phyloP scores from a whole-genome alignment of 192 early-diverging fungal species.

The Rhizophagus clarus region DNA sequence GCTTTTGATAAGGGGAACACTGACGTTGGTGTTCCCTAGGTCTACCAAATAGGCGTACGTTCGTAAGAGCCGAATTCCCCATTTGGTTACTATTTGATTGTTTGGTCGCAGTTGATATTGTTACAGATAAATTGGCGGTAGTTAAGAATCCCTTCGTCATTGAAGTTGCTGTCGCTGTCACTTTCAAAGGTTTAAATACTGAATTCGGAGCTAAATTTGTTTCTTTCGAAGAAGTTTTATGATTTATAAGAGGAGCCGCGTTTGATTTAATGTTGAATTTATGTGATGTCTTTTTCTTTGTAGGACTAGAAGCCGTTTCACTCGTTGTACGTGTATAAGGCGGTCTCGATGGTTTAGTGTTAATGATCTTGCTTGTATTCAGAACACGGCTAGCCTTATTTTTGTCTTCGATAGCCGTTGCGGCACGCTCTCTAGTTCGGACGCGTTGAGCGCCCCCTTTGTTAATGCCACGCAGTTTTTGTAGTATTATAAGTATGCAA shows the following conservation, averaged over 20 bases:
- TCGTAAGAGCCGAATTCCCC: background rate
- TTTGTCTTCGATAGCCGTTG: constrained; percentile 23
- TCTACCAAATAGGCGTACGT: background rate
- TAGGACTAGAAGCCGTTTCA: background rate
- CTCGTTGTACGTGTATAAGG: background rate
- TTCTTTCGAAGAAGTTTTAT: background rate
- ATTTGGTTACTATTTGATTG: background rate
- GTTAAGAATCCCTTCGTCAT: background rate
- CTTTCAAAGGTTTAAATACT: constrained; percentile 2
- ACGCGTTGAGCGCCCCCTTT: constrained; percentile 28
- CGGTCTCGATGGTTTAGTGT: background rate
- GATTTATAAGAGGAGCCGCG: background rate
- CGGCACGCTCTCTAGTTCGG: background rate
- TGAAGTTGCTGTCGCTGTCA: constrained; percentile 3
- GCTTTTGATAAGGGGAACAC: constrained; percentile 10
- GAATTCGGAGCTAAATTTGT: background rate
- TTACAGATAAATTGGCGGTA: background rate
- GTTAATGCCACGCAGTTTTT: background rate
- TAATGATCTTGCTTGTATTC: constrained; percentile 4
- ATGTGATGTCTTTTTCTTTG: background rate
- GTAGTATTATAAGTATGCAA: background rate
- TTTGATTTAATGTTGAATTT: constrained; percentile 1
- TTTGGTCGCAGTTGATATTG: constrained; percentile 2
- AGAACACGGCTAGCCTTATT: constrained; percentile 20
- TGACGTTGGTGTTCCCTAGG: constrained; percentile 7